Evolutionary conservation across 352 stramenopile genomes (phyloP).

Genomic region (Thraustochytrium striatum): DNA sequence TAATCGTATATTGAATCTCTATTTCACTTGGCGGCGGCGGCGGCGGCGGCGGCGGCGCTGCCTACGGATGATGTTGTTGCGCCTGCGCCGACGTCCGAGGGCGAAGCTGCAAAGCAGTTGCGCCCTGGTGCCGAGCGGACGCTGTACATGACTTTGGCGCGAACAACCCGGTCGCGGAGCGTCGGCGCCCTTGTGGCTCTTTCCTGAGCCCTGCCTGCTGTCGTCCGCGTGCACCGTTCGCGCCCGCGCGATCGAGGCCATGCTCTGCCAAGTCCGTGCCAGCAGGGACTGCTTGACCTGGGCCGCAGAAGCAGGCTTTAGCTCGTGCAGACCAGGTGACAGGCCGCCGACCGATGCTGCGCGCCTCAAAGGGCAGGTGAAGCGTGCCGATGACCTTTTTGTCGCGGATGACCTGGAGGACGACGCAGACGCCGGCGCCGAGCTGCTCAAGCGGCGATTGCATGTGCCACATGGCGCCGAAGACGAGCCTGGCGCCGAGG

Average conservation of each 20-base stretch:
- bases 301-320: neutral
- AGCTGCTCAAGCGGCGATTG: constrained; percentile 83
- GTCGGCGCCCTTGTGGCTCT: too few relatives aligned
- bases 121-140: too few relatives aligned
- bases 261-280: neutral
- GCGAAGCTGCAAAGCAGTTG: too few relatives aligned
- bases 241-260: neutral
- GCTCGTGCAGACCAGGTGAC: constrained; percentile 1
- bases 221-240: too few relatives aligned
- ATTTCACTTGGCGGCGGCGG: too few relatives aligned
- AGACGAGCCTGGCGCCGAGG: constrained; percentile 60
- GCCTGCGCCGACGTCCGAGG: too few relatives aligned
- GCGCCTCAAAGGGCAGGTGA: constrained; percentile 20
- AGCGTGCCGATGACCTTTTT: constrained; percentile 36
- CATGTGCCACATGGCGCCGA: constrained; percentile 85
- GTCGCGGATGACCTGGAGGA: constrained; percentile 10
- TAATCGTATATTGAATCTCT: too few relatives aligned
- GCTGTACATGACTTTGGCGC: too few relatives aligned
- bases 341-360: constrained; percentile 25
- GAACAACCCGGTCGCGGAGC: too few relatives aligned
- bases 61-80: too few relatives aligned
- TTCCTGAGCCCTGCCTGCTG: too few relatives aligned
- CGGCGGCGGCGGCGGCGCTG: too few relatives aligned
- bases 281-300: neutral
- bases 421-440: neutral